These are phyloP conservation scores for Climacium dendroides DNA, from an alignment of 225 moss, liverwort and hornwort species.

Conservation along the genomic window DNA sequence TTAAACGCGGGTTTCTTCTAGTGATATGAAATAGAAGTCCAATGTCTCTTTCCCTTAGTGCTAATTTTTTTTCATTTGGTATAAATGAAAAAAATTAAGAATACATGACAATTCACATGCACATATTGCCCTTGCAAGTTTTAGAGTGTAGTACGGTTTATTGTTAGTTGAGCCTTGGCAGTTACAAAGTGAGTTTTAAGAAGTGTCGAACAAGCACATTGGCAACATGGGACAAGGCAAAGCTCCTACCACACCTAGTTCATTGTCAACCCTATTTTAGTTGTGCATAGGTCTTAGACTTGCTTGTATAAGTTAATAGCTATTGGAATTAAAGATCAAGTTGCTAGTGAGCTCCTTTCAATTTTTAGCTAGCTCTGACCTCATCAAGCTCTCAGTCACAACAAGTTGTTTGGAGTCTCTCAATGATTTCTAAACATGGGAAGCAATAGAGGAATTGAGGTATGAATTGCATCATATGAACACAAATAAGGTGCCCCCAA, in stretches of 20 bases:
- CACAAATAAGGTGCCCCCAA: background rate
- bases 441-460: background rate
- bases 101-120: background rate
- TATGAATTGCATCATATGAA: background rate
- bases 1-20: too few relatives aligned
- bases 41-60: too few relatives aligned
- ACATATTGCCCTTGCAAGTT: background rate
- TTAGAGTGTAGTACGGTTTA: background rate
- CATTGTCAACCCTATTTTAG: background rate
- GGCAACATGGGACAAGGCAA: background rate
- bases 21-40: too few relatives aligned
- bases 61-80: too few relatives aligned
- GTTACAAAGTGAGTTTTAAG: background rate
- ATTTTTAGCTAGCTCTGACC: background rate
- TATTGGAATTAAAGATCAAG: background rate
- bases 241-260: background rate
- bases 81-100: background rate
- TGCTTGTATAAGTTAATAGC: background rate
- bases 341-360: background rate
- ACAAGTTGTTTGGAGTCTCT: background rate
- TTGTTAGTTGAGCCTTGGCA: background rate
- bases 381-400: background rate
- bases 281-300: background rate
- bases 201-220: conserved; percentile 5
- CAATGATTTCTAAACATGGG: background rate